These are phyloP conservation scores for Tetracladium setigerum DNA, from an alignment of 495 filamentous ascomycete species.

Conservation along the genomic window DNA sequence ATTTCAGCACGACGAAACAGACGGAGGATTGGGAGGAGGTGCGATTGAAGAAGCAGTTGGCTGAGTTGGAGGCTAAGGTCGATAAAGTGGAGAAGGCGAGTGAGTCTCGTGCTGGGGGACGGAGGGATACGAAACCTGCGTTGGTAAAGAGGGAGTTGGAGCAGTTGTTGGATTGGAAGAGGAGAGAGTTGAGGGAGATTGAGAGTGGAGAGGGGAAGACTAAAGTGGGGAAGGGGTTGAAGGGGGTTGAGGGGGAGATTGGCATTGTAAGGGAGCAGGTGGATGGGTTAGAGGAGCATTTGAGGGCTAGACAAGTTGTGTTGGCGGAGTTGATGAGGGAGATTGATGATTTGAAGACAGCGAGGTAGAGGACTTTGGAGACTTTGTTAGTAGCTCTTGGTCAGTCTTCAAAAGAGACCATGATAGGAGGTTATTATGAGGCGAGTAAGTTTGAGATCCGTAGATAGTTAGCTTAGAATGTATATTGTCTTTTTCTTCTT, in stretches of 20 bases:
- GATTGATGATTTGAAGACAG: conserved; percentile 58
- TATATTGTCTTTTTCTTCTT: no score
- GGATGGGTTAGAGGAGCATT: conserved; percentile 56
- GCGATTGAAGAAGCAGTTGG: conserved; percentile 80
- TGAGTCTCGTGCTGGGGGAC: conserved; percentile 41
- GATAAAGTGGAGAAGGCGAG: conserved; percentile 64
- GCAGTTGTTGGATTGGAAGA: conserved; percentile 77
- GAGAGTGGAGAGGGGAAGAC: conserved; percentile 70
- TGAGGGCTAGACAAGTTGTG: conserved; percentile 50
- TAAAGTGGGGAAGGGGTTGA: conserved; percentile 51
- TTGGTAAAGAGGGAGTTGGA: conserved; percentile 91
- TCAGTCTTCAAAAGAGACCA: no score
- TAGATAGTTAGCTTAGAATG: no score
- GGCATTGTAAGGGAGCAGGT: conserved; percentile 71
- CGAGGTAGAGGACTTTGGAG: conserved; percentile 15
- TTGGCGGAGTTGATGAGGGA: conserved; percentile 48
- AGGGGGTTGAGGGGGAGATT: conserved; percentile 59
- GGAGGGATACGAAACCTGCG: conserved; percentile 63
- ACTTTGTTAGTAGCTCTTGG: no score
- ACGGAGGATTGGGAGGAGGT: conserved; percentile 95
- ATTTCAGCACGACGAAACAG: conserved; percentile 61
- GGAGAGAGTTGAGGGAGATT: conserved; percentile 55
- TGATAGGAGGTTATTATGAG: no score
- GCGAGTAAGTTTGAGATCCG: no score
- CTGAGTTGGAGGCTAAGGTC: conserved; percentile 79